phyloP scores from a whole-genome alignment of 331 rosid species.

The Quercus tomentella region DNA sequence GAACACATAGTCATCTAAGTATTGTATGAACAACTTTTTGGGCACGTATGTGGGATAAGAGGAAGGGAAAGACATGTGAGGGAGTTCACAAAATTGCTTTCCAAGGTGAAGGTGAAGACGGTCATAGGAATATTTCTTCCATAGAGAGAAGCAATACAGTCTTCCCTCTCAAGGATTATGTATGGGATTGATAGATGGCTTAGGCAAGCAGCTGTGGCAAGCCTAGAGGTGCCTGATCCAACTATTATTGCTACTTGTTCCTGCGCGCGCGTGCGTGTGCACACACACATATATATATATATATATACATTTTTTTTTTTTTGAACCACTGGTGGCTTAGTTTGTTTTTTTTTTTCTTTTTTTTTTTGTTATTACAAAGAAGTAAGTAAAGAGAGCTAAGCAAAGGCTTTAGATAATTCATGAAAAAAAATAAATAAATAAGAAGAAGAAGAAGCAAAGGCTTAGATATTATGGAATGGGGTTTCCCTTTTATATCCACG shows the following conservation, averaged over 20 bases:
- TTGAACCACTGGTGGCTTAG: too few species aligned
- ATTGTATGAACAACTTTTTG: constrained; percentile 32
- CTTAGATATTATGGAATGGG: too few species aligned
- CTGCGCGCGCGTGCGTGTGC: fast-evolving
- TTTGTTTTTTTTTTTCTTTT: too few species aligned
- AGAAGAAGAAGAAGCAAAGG: too few species aligned
- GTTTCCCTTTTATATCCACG: too few species aligned
- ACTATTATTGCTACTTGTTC: constrained; percentile 35
- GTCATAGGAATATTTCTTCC: constrained; percentile 64
- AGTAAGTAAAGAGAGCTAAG: too few species aligned
- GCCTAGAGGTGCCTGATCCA: constrained; percentile 52
- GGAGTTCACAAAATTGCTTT: constrained; percentile 49
- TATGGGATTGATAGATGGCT: constrained; percentile 35
- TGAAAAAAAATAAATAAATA: too few species aligned
- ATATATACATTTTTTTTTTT: too few species aligned
- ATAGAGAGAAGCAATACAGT: constrained; percentile 51
- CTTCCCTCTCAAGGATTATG: constrained; percentile 58
- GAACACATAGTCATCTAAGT: constrained; percentile 34
- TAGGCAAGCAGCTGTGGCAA: constrained; percentile 46
- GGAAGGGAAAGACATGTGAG: constrained; percentile 41
- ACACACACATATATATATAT: too few species aligned
- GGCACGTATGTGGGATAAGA: constrained; percentile 51
- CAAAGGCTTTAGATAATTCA: too few species aligned
- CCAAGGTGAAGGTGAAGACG: constrained; percentile 55
- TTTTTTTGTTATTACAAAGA: too few species aligned